Base-by-base conservation (phyloP, 768 basidiomycete species). In the Podaxis mareebaensis region DNA sequence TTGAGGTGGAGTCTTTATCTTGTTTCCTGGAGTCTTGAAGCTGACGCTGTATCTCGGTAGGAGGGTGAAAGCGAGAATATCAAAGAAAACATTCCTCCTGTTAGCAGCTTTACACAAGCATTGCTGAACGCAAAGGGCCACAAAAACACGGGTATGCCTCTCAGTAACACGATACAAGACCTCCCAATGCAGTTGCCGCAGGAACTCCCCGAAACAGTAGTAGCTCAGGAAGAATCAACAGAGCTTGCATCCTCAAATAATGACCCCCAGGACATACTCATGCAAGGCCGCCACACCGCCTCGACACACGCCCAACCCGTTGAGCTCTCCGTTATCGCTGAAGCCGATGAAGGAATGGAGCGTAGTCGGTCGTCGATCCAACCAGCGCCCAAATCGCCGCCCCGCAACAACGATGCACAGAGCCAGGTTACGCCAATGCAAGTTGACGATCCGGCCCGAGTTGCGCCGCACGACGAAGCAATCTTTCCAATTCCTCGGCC, bases 271-370 rank as follows among this genome's bases (percentile, higher is more conserved):
- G 33, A 40, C 38, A 20, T 56, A 4, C 17, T 24, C 6, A 52
- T 51, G 24, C 30, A 38, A 26, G 64, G 17, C 15, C 51, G 55
- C 54, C 58, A 58, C 24, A 53, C 54, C 22, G 54, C 69, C 20
- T 40, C 65, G 26, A 65, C 63, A 46, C 30, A 54, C 13, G 73
- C 77, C 38, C 76, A 72, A 46, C 46, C 60, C 40, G 81, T 79
- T 48, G 83, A 86, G 56, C 73, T 92, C 39, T 92, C 90, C 30
- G 79, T 89, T 59, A 91, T 91, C 60, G 85, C 82, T 0, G 90
- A 91, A 74, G 89, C 85, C 58, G 90, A 92, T 53, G 87, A 90
- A 67, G 77, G 76, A 2, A 72, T 72, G 3, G 87, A 90, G 60
- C 71, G 73, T 12, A 79, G 71, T 63, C 70, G 68, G 39, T 58